phyloP scores from a whole-genome alignment of 371 early-diverging fungal genomes.

The Mucor sp. region DNA sequence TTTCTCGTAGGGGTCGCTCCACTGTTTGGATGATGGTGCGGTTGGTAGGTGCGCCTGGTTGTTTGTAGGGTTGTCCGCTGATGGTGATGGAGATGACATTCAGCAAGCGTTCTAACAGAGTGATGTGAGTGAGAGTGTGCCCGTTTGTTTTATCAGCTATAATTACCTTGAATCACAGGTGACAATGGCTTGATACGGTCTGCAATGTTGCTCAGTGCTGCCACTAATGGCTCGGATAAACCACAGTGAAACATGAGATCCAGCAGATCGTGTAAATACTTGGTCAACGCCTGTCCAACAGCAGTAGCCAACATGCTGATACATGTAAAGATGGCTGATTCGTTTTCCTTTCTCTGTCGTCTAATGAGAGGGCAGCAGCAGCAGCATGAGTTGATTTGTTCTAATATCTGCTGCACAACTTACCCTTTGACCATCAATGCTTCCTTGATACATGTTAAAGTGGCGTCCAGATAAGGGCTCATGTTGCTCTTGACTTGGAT shows the following conservation, averaged over 20 bases:
- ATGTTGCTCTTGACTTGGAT: constrained; percentile 83
- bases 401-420: too few relatives aligned
- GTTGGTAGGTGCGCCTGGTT: constrained; percentile 72
- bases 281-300: constrained; percentile 87
- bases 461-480: constrained; percentile 78
- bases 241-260: constrained; percentile 93
- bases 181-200: constrained; percentile 82
- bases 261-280: constrained; percentile 84
- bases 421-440: constrained; percentile 59
- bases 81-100: constrained; percentile 89
- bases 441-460: constrained; percentile 75
- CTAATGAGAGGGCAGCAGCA: constrained; percentile 9
- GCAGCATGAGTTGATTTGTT: too few relatives aligned
- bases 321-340: constrained; percentile 81
- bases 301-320: constrained; percentile 88
- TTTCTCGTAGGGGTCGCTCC: constrained; percentile 44
- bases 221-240: constrained; percentile 79
- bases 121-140: neutral
- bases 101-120: constrained; percentile 72
- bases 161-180: constrained; percentile 84
- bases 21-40: constrained; percentile 44
- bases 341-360: constrained; percentile 63
- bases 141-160: neutral
- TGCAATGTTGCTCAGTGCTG: constrained; percentile 82
- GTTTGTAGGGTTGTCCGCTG: constrained; percentile 85